Conservation (phyloP, 2,329 filamentous ascomycete species). For the Clarireedia sp. region DNA sequence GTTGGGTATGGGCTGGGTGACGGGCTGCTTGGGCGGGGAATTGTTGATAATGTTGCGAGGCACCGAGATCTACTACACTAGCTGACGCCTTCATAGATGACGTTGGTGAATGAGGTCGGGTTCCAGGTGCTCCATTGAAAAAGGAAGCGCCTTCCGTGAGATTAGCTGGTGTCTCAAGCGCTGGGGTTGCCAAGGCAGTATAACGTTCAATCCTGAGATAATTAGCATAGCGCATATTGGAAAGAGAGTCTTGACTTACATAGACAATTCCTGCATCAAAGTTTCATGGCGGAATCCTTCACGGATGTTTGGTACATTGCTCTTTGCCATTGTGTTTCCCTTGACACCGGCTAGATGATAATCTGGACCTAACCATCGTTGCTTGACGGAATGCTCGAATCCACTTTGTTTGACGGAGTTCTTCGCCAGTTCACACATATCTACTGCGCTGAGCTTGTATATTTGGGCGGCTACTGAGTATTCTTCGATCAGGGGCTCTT, state of each 20-base stretch:
- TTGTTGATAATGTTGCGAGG: constrained; percentile 22
- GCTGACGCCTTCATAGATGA: constrained; percentile 28
- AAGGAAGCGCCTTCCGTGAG: constrained; percentile 22
- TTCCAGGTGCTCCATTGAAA: constrained; percentile 13
- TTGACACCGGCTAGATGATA: constrained; percentile 70
- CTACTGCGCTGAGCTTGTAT: constrained; percentile 91
- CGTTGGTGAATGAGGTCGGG: constrained; percentile 26
- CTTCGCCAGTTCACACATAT: constrained; percentile 97
- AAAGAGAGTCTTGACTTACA: constrained; percentile 50
- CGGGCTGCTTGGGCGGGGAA: constrained; percentile 29
- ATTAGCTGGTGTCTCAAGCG: constrained; percentile 8
- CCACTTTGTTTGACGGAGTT: constrained; percentile 93
- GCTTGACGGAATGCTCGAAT: constrained; percentile 82
- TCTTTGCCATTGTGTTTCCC: constrained; percentile 91
- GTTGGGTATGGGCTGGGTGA: constrained; percentile 22
- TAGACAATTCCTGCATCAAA: constrained; percentile 69
- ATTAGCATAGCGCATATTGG: constrained; percentile 8
- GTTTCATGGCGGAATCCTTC: constrained; percentile 88
- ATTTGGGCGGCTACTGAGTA: constrained; percentile 98
- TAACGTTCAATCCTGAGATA: constrained; percentile 30
- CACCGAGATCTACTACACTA: constrained; percentile 2
- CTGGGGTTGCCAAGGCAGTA: constrained; percentile 19
- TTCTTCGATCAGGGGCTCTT: constrained; percentile 95
- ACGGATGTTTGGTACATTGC: constrained; percentile 88
- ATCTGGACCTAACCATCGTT: constrained; percentile 78